Evolutionary conservation across 2,329 filamentous ascomycete species (phyloP).

Genomic region (Alternaria postmessia): DNA sequence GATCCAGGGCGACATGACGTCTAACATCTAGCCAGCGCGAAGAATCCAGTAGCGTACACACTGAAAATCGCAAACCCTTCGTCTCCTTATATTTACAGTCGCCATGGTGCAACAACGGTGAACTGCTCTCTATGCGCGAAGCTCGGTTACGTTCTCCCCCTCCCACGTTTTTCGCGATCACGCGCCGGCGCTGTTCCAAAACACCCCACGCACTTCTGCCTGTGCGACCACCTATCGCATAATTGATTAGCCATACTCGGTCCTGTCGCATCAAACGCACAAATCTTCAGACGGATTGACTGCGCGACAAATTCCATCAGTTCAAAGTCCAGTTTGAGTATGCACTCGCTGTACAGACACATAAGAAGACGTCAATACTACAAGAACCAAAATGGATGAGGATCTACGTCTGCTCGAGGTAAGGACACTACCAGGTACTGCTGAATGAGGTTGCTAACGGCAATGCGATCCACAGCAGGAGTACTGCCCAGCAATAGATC

Average conservation of each 20-base stretch:
- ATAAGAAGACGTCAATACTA: constrained; percentile 34
- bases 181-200: constrained; percentile 13
- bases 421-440: constrained; percentile 6
- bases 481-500: constrained; percentile 78
- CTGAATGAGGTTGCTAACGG: constrained; percentile 24
- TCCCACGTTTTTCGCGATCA: constrained; percentile 8
- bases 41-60: background rate
- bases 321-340: constrained; percentile 29
- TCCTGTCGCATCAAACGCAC: background rate
- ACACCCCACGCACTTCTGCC: constrained; percentile 6
- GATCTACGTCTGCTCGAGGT: constrained; percentile 46
- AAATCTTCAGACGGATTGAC: background rate
- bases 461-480: constrained; percentile 61
- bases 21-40: constrained; percentile 8
- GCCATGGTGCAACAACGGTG: constrained; percentile 6
- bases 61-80: background rate
- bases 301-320: background rate
- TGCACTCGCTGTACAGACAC: constrained; percentile 30
- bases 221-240: constrained; percentile 5
- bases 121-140: constrained; percentile 13
- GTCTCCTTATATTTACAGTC: background rate
- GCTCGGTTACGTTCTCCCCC: constrained; percentile 15
- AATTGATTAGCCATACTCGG: background rate
- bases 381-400: constrained; percentile 48
- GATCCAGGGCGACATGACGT: constrained; percentile 23